These are phyloP conservation scores for Carex littledalei DNA, from an alignment of 176 grass and related monocot genomes.

Conservation along the genomic window DNA sequence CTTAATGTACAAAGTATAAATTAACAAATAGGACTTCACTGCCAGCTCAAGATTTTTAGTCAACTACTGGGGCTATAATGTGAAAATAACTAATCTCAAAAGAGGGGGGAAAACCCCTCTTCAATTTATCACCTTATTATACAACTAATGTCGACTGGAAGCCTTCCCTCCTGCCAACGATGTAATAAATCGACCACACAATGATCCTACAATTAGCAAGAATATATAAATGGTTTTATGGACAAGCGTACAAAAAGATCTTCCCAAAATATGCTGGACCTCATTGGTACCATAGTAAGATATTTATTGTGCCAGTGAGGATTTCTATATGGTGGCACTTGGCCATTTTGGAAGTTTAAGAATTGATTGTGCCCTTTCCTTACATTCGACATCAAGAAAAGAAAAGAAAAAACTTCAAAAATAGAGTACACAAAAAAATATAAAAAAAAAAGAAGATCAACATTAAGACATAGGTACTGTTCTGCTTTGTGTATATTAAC, in stretches of 20 bases:
- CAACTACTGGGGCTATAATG: neutral
- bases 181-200: constrained; percentile 74
- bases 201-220: constrained; percentile 51
- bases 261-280: neutral
- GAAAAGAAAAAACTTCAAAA: neutral
- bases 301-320: neutral
- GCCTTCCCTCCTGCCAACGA: constrained; percentile 71
- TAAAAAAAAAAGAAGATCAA: neutral
- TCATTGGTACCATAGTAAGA: neutral
- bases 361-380: neutral
- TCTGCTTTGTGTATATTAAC: neutral
- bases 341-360: neutral
- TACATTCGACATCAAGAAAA: neutral
- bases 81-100: neutral
- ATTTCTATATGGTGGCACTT: neutral
- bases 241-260: neutral
- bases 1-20: neutral
- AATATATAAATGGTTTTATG: neutral
- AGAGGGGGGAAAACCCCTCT: neutral
- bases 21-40: neutral
- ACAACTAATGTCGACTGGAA: constrained; percentile 66
- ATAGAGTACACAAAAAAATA: too few species aligned
- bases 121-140: constrained; percentile 76
- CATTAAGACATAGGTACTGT: neutral
- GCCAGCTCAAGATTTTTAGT: neutral